Percentiles rank a stretch among this genome's conserved stretches.
Evolutionary conservation across 768 basidiomycete genomes (phyloP).

Genomic region (Cubamyces lactineus): DNA sequence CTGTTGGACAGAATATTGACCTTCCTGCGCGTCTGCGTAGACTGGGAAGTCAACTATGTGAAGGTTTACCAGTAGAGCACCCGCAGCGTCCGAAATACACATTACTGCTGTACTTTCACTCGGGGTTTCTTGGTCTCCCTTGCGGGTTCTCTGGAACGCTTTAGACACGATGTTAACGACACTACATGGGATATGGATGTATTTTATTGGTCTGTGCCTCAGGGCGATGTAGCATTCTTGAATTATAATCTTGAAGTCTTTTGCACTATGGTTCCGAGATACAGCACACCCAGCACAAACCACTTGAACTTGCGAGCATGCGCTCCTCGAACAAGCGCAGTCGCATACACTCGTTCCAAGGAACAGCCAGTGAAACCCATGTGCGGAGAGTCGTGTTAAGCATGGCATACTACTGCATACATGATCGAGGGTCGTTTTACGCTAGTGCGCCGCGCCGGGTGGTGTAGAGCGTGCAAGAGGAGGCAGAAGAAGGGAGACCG

Average conservation of each 20-base stretch:
- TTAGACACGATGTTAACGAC: conserved; percentile 8
- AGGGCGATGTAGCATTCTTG: conserved; percentile 1
- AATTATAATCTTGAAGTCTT: neutral
- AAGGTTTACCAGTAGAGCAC: conserved; percentile 61
- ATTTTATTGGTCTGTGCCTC: neutral
- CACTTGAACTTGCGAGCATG: too few relatives aligned
- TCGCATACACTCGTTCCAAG: neutral
- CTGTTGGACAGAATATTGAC: conserved; percentile 2
- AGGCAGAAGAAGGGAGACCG: conserved; percentile 9
- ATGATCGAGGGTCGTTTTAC: conserved; percentile 20
- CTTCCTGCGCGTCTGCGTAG: conserved; percentile 39
- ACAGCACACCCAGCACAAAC: neutral
- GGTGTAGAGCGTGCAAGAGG: conserved; percentile 8
- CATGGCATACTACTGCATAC: conserved; percentile 32
- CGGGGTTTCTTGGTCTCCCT: neutral
- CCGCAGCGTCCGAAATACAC: neutral
- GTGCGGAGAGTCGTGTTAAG: conserved; percentile 22
- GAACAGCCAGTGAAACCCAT: conserved; percentile 10
- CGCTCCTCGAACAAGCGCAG: neutral
- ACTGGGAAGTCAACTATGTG: conserved; percentile 82
- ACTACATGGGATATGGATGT: conserved; percentile 6
- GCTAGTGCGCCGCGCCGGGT: conserved; percentile 11
- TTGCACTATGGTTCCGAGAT: neutral
- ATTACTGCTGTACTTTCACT: neutral
- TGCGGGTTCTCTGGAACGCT: neutral